These are phyloP conservation scores for Rhododendron ferrugineum DNA, from an alignment of 148 eudicot species.

Conservation along the genomic window DNA sequence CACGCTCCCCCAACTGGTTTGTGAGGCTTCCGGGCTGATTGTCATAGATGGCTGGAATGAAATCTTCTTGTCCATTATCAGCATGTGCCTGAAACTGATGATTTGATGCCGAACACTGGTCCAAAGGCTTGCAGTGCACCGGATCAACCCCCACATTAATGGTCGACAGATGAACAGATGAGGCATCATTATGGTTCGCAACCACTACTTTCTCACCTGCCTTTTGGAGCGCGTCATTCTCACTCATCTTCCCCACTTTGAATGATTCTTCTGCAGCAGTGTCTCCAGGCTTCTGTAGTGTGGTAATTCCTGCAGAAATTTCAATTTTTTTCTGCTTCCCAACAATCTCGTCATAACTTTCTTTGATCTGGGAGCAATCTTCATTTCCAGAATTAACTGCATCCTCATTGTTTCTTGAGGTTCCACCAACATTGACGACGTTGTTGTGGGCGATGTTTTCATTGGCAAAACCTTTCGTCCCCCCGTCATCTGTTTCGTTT, in stretches of 20 bases:
- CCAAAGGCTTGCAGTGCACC: neutral
- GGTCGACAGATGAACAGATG: neutral
- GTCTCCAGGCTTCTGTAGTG: neutral
- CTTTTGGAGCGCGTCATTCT: neutral
- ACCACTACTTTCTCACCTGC: neutral
- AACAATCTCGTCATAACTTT: neutral
- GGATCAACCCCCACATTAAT: slow-evolving; percentile 1
- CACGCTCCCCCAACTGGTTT: neutral
- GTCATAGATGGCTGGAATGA: neutral
- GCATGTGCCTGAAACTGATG: neutral
- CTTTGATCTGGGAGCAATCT: neutral
- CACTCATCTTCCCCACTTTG: neutral
- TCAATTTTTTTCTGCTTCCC: neutral
- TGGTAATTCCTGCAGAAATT: neutral
- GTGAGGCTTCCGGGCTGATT: neutral
- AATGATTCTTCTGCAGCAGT: neutral
- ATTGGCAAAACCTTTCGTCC: neutral
- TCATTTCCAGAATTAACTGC: slow-evolving; percentile 1
- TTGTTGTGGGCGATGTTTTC: neutral
- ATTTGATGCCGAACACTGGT: neutral
- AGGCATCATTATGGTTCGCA: neutral
- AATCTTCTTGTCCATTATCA: neutral
- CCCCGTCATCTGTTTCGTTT: neutral
- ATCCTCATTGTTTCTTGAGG: neutral
- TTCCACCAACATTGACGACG: neutral